phyloP scores from a whole-genome alignment of 352 stramenopile genomes.

The Phytophthora pinifolia region DNA sequence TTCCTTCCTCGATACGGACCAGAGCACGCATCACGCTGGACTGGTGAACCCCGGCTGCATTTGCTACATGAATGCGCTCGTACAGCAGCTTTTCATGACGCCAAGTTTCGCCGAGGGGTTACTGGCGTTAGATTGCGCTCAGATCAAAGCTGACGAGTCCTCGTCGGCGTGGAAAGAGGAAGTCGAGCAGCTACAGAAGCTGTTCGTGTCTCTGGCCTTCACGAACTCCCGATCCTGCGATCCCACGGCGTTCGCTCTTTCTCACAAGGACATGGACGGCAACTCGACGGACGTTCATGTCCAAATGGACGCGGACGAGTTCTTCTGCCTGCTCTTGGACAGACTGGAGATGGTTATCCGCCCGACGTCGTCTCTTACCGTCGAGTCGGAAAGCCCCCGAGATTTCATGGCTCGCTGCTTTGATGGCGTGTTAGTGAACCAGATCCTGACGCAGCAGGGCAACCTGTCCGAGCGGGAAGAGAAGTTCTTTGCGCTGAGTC shows the following conservation, averaged over 20 bases:
- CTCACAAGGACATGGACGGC: slow-evolving; percentile 71
- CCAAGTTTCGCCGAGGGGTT: slow-evolving; percentile 59
- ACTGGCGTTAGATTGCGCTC: slow-evolving; percentile 34
- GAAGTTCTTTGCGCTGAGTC: slow-evolving; percentile 81
- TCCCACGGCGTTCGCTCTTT: slow-evolving; percentile 63
- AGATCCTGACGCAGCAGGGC: slow-evolving; percentile 77
- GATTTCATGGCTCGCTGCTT: slow-evolving; percentile 69
- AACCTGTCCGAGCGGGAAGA: slow-evolving; percentile 83
- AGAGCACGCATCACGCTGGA: slow-evolving; percentile 58
- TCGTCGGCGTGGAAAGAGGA: slow-evolving; percentile 47
- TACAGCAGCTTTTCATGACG: slow-evolving; percentile 95
- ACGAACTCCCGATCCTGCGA: slow-evolving; percentile 55
- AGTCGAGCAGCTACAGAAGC: slow-evolving; percentile 58
- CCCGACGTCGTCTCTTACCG: slow-evolving; percentile 1
- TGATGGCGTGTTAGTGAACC: slow-evolving; percentile 77
- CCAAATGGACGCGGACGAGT: slow-evolving; percentile 86
- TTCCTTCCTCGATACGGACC: slow-evolving; percentile 32
- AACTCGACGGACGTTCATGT: slow-evolving; percentile 69
- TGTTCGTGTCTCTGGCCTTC: slow-evolving; percentile 62
- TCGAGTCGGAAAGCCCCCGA: slow-evolving; percentile 1
- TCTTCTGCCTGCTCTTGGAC: slow-evolving; percentile 79
- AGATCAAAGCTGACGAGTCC: background rate
- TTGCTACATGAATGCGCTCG: slow-evolving; percentile 99
- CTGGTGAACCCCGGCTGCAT: slow-evolving; percentile 98
- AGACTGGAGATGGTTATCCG: slow-evolving; percentile 65